Conservation (phyloP, 163 green algal genomes). For the Scenedesmus sp. region DNA sequence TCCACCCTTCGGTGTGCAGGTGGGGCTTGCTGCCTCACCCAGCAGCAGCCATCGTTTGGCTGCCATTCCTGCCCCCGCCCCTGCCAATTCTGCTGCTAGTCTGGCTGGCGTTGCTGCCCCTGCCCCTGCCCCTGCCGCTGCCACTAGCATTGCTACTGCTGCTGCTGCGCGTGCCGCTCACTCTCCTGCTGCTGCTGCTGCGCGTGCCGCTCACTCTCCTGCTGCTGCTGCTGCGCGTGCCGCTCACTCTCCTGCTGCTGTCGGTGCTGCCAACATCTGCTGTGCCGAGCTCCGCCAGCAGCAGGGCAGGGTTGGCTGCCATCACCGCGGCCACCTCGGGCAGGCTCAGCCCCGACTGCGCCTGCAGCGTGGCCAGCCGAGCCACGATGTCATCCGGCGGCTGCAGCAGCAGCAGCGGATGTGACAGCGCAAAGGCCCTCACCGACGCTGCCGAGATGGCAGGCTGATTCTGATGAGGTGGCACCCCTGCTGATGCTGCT, state of each 20-base stretch:
- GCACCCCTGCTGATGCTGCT: conserved; percentile 27
- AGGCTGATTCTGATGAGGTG: conserved; percentile 27
- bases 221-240: background rate
- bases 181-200: background rate
- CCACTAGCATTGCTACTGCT: background rate
- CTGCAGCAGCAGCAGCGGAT: conserved; percentile 45
- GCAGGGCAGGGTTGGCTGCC: background rate
- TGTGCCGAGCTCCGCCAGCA: background rate
- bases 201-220: background rate
- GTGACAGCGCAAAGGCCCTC: background rate
- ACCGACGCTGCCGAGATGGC: background rate
- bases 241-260: background rate
- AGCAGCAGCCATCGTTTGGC: too few species aligned
- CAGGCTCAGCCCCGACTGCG: conserved; percentile 1
- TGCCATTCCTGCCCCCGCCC: too few species aligned
- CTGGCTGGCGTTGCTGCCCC: too few species aligned
- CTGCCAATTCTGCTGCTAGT: too few species aligned
- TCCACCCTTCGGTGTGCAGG: too few species aligned
- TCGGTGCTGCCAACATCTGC: background rate
- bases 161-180: background rate
- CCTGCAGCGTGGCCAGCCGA: conserved; percentile 8
- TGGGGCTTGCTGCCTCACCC: too few species aligned
- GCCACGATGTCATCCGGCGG: conserved; percentile 11
- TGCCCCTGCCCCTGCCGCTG: background rate
- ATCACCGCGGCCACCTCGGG: conserved; percentile 11